These are phyloP conservation scores for Naganishia randhawae DNA, from an alignment of 768 basidiomycete species.

Conservation along the genomic window DNA sequence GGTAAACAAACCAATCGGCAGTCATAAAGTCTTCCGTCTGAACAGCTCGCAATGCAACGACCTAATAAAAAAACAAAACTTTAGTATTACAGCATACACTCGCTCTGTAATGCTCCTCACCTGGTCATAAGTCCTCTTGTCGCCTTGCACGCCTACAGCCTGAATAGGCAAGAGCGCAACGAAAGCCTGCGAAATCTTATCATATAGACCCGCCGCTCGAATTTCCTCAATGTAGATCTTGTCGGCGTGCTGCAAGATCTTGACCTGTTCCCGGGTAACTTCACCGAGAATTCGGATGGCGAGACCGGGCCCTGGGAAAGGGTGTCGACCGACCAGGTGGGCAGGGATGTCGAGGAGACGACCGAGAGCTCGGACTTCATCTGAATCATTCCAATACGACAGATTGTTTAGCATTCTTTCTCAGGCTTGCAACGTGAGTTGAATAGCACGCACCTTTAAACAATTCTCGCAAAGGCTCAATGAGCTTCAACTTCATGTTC, in stretches of 20 bases:
- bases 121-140: constrained; percentile 93
- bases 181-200: constrained; percentile 92
- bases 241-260: constrained; percentile 78
- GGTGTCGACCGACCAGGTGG: constrained; percentile 90
- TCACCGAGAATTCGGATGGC: constrained; percentile 97
- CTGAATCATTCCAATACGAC: constrained; percentile 53
- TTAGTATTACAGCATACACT: neutral
- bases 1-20: constrained; percentile 99
- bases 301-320: constrained; percentile 96
- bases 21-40: constrained; percentile 99
- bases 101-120: neutral
- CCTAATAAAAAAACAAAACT: constrained; percentile 54
- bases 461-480: constrained; percentile 92
- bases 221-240: constrained; percentile 97
- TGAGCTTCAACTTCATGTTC: constrained; percentile 98
- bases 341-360: constrained; percentile 85
- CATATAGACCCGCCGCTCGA: constrained; percentile 82
- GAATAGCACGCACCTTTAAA: constrained; percentile 75
- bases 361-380: constrained; percentile 91
- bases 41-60: constrained; percentile 90
- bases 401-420: neutral
- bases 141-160: constrained; percentile 97
- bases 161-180: constrained; percentile 92
- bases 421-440: neutral
- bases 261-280: constrained; percentile 87